phyloP scores from a whole-genome alignment of 148 eudicot genomes.

The Persicaria tinctoria region DNA sequence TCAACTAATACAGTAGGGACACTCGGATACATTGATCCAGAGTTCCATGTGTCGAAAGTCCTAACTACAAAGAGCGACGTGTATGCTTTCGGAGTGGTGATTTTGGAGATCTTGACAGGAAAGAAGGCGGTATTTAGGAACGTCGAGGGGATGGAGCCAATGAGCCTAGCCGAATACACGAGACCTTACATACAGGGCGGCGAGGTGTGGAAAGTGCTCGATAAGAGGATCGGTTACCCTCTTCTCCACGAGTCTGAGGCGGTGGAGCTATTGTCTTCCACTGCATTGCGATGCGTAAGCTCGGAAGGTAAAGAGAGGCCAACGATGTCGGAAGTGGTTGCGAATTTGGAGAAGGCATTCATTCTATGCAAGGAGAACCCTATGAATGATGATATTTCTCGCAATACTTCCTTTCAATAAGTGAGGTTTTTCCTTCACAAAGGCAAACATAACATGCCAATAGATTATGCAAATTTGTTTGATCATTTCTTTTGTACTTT shows the following conservation, averaged over 20 bases:
- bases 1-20: constrained; percentile 41
- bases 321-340: constrained; percentile 42
- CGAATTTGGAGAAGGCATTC: constrained; percentile 51
- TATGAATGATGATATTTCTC: constrained; percentile 28
- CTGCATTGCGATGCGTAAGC: constrained; percentile 50
- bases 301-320: constrained; percentile 56
- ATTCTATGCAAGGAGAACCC: constrained; percentile 35
- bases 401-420: background rate
- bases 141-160: constrained; percentile 25
- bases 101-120: constrained; percentile 54
- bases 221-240: constrained; percentile 40
- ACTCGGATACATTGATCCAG: constrained; percentile 59
- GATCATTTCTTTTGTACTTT: background rate
- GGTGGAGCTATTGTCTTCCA: constrained; percentile 46
- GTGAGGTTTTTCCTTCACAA: background rate
- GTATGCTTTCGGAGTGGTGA: constrained; percentile 58
- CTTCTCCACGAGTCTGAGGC: constrained; percentile 46
- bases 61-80: constrained; percentile 57
- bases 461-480: constrained; percentile 1
- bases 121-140: constrained; percentile 48
- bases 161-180: constrained; percentile 48
- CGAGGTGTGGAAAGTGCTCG: constrained; percentile 43
- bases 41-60: constrained; percentile 42
- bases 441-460: background rate
- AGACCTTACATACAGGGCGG: constrained; percentile 37